phyloP scores from a whole-genome alignment of 345 rosid genomes.

The Eucalyptus pauciflora region DNA sequence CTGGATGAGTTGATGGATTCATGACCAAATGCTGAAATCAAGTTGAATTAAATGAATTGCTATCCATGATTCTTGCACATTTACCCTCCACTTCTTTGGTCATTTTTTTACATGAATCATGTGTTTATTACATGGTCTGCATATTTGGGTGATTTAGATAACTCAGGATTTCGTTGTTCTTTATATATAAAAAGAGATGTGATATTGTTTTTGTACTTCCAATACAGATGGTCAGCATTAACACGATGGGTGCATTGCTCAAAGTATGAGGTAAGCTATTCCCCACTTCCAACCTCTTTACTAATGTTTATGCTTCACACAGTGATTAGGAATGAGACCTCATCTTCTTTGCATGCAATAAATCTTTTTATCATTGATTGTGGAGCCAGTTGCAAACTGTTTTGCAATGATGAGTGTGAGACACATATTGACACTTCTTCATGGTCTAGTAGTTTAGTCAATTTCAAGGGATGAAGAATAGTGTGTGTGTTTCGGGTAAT shows the following conservation, averaged over 20 bases:
- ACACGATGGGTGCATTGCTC: conserved; percentile 62
- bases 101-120: not conserved
- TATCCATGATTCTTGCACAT: not conserved
- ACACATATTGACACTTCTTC: not conserved
- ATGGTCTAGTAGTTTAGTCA: not conserved
- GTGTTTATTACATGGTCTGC: not conserved
- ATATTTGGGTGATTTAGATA: not conserved
- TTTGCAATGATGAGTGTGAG: not conserved
- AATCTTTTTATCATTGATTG: not conserved
- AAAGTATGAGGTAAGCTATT: conserved; percentile 49
- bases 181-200: not conserved
- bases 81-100: not conserved
- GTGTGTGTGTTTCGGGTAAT: not conserved
- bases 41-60: not conserved
- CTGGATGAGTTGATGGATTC: not conserved
- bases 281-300: not conserved
- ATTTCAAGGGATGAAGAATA: not conserved
- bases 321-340: not conserved
- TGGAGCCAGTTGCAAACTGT: not conserved
- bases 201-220: not conserved
- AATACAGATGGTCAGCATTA: conserved; percentile 41
- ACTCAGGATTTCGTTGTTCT: not conserved
- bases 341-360: not conserved
- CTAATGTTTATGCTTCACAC: not conserved
- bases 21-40: not conserved